Percentiles rank a stretch among this genome's conserved stretches.
Evolutionary conservation across 768 basidiomycete genomes (phyloP).

Genomic region (Suillus discolor): DNA sequence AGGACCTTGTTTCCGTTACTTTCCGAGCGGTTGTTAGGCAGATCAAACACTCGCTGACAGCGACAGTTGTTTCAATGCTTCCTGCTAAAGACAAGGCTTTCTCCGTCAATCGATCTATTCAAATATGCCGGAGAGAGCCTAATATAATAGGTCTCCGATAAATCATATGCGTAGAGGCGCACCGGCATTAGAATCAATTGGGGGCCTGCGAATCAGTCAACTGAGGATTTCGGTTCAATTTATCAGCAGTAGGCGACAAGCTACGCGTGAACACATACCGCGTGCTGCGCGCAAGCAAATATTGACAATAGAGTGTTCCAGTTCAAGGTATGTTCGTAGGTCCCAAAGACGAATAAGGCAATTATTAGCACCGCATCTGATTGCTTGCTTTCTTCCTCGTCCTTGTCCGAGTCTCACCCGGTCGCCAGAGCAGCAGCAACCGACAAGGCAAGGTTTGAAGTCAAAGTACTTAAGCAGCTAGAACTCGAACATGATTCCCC

Average conservation of each 20-base stretch:
- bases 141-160: not conserved
- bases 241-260: too few species aligned
- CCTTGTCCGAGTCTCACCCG: slow-evolving; percentile 5
- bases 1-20: not conserved
- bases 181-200: too few species aligned
- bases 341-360: slow-evolving; percentile 11
- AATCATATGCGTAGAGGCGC: not conserved
- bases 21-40: not conserved
- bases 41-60: not conserved
- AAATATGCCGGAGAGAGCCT: not conserved
- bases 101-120: not conserved
- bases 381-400: slow-evolving; percentile 10
- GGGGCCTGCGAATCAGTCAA: too few species aligned
- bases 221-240: too few species aligned
- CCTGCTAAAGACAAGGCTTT: not conserved
- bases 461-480: slow-evolving; percentile 15
- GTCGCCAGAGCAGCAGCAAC: slow-evolving; percentile 12
- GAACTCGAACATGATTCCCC: not conserved
- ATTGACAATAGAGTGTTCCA: too few species aligned
- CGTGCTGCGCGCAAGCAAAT: not conserved
- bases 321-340: not conserved
- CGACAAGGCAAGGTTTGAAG: not conserved
- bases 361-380: slow-evolving; percentile 6
- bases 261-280: too few species aligned
- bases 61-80: not conserved